Evolutionary conservation across 2,329 filamentous ascomycete genomes (phyloP).

Genomic region (Erysiphe neolycopersici): DNA sequence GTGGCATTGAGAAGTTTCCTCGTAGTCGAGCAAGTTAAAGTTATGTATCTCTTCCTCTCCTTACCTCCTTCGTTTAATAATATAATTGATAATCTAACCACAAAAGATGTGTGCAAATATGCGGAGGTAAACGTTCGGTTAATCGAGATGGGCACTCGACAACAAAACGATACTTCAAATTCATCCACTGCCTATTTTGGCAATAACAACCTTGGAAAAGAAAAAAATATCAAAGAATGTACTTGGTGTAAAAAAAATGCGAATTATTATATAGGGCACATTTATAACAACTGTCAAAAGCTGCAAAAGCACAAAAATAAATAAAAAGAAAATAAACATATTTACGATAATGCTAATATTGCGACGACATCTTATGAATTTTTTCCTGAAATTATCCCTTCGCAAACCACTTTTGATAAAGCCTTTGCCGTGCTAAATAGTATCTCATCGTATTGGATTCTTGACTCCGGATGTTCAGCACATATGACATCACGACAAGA

Average conservation of each 20-base stretch:
- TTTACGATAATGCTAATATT: too few species aligned
- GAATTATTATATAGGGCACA: background rate
- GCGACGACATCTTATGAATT: too few species aligned
- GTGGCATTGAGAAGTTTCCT: too few species aligned
- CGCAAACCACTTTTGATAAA: too few species aligned
- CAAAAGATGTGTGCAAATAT: background rate
- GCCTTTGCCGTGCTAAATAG: too few species aligned
- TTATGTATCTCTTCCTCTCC: too few species aligned
- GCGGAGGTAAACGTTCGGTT: background rate
- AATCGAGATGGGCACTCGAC: background rate
- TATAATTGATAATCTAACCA: background rate
- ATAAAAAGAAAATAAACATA: too few species aligned
- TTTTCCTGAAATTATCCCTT: too few species aligned
- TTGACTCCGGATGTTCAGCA: too few species aligned
- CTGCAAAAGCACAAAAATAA: background rate
- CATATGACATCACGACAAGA: too few species aligned
- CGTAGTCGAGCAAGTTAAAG: too few species aligned
- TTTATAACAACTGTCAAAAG: background rate
- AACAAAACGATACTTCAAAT: background rate
- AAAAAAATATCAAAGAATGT: background rate
- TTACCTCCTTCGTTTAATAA: background rate
- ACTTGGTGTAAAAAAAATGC: background rate
- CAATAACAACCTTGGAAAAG: background rate
- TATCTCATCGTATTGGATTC: background rate
- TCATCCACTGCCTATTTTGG: background rate